Evolutionary conservation across 208 protist genomes (phyloP), one percentile per base, ranked within the genome.

Genomic region (Leishmania tropica): DNA sequence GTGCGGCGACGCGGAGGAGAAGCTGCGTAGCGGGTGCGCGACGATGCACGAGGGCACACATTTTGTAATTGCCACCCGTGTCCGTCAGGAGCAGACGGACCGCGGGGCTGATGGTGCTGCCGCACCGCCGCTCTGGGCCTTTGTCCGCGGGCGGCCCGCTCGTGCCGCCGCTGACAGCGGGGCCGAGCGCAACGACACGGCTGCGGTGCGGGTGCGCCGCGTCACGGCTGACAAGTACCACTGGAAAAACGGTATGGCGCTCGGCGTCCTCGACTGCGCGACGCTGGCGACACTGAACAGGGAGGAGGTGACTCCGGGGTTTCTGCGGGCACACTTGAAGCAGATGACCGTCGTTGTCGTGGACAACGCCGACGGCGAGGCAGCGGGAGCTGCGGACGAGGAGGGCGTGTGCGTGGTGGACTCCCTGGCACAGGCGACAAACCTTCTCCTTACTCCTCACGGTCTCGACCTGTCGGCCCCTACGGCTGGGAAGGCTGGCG

Each of bases 11-110:
- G 80, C 80, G 51, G 54, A 75, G 45, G 80, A 84, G 75, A 79
- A 87, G 47, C 84, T 88, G n/a, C 72, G 35, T 40, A 51, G 79
- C 73, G 92, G 92, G 7, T 94, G 89, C 76, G 94, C 92, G 40
- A 80, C 89, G 40, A 97, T 97, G 94, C 80, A 85, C 70, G 94
- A 97, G 67, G 94, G 94, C 54, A 96, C 93, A 11, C 87, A 94
- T 76, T 96, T 97, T 85, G 87, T 97, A 31, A 90, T 97, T 71
- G 94, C 91, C 19, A 96, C 93, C 62, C 86, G 91, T 35, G 84
- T 84, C 35, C 91, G 92, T 31, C 89, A 83, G 37, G 81, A 83
- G 53, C 48, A 65, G 81, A 62, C 21, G 73, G 77, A 81, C 17
- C 71, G 48, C 19, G 42, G 37, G 21, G 56, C 78, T 21, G 82